Evolutionary conservation across 2,329 filamentous ascomycete species (phyloP).

Genomic region (Xylaria sp.): DNA sequence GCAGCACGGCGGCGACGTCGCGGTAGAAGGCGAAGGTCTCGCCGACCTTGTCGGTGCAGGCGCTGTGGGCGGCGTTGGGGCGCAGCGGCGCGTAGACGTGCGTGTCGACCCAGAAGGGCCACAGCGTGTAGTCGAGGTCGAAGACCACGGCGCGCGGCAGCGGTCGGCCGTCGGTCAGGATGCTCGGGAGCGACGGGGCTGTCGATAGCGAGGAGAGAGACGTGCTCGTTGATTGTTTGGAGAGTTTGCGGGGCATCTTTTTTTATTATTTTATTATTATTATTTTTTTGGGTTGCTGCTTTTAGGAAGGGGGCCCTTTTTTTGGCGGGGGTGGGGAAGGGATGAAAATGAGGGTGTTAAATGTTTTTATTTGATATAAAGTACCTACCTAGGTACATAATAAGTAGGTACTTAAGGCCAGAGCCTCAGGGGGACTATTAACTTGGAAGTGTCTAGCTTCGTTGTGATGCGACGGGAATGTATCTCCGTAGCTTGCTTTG

Average conservation of each 20-base stretch:
- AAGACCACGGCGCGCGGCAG: constrained; percentile 88
- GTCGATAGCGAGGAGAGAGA: constrained; percentile 40
- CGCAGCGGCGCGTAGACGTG: constrained; percentile 81
- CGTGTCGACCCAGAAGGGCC: constrained; percentile 98
- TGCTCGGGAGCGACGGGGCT: constrained; percentile 50
- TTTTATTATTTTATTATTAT: background rate
- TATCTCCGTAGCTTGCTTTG: too few relatives aligned
- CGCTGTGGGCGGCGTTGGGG: constrained; percentile 55
- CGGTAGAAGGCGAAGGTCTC: constrained; percentile 77
- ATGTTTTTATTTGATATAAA: too few relatives aligned
- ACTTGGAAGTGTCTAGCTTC: too few relatives aligned
- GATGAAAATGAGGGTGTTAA: background rate
- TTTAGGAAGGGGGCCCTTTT: background rate
- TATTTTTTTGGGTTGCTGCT: background rate
- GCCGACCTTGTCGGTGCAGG: constrained; percentile 64
- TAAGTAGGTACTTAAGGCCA: too few relatives aligned
- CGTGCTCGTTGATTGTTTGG: constrained; percentile 46
- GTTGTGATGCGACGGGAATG: too few relatives aligned
- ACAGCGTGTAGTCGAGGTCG: constrained; percentile 98
- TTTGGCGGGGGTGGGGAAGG: background rate
- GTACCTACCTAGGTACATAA: too few relatives aligned
- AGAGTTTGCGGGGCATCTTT: constrained; percentile 42
- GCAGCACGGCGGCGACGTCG: constrained; percentile 74
- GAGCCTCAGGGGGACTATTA: too few relatives aligned
- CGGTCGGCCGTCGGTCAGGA: constrained; percentile 68